phyloP scores from a whole-genome alignment of 257 asterid genomes.

The Lycium barbarum region DNA sequence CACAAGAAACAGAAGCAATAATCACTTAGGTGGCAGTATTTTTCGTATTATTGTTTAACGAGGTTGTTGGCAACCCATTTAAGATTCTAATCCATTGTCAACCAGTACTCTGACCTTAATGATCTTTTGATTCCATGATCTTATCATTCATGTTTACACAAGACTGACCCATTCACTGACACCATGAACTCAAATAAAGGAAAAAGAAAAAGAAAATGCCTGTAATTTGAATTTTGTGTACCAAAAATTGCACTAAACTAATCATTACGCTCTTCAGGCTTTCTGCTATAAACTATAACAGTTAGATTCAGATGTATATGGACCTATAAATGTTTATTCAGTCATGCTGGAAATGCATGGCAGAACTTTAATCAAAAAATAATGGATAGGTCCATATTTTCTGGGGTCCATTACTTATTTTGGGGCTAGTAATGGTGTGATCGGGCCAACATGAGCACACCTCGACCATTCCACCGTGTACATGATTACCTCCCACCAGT shows the following conservation, averaged over 20 bases:
- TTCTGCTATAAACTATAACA: constrained; percentile 23
- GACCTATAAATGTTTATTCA: not conserved
- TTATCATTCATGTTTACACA: constrained; percentile 13
- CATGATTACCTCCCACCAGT: not conserved
- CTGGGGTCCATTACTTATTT: not conserved
- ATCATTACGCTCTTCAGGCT: constrained; percentile 20
- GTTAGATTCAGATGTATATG: constrained; percentile 15
- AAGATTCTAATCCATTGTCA: not conserved
- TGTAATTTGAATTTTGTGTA: constrained; percentile 8
- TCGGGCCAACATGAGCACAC: not conserved
- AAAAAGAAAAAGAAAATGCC: not conserved
- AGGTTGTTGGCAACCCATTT: constrained; percentile 9
- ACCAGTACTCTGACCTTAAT: not conserved
- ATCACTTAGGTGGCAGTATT: not conserved
- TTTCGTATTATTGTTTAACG: not conserved
- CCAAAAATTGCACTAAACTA: constrained; percentile 19
- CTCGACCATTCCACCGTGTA: not conserved
- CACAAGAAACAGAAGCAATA: not conserved
- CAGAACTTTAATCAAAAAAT: constrained; percentile 6
- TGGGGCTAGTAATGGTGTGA: not conserved
- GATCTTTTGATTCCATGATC: not conserved
- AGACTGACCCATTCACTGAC: not conserved
- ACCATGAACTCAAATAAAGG: not conserved
- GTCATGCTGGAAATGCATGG: not conserved
- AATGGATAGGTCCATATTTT: not conserved